Percentiles rank a stretch among this genome's conserved stretches.
Evolutionary conservation across 1,139 yeast species (phyloP).

Genomic region (Nakaseomyces kungkrabaensis): DNA sequence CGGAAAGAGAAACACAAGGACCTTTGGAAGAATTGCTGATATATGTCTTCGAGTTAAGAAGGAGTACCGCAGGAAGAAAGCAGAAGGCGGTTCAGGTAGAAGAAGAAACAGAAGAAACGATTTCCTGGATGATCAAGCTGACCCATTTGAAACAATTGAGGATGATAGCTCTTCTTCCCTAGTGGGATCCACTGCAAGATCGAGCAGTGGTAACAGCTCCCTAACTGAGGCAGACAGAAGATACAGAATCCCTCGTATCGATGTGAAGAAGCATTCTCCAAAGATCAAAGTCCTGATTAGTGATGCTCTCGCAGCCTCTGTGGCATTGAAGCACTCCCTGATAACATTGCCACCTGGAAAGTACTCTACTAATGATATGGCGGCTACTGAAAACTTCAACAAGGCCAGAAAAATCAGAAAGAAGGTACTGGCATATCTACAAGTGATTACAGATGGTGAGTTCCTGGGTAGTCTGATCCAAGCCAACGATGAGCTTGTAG

Average conservation of each 20-base stretch:
- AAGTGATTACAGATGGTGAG: conserved; percentile 69
- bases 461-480: conserved; percentile 74
- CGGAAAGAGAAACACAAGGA: conserved; percentile 1
- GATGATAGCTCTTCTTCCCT: conserved; percentile 3
- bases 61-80: neutral
- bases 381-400: conserved; percentile 53
- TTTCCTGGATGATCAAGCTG: conserved; percentile 42
- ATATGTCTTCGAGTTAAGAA: conserved; percentile 1
- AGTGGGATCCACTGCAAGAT: neutral
- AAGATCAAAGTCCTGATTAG: conserved; percentile 61
- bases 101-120: conserved; percentile 17
- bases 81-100: neutral
- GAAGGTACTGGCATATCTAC: conserved; percentile 69
- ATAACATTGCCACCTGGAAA: conserved; percentile 44
- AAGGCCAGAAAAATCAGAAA: conserved; percentile 70
- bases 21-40: conserved; percentile 3
- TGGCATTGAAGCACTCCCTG: conserved; percentile 59
- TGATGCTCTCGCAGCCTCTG: conserved; percentile 65
- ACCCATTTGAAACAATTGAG: conserved; percentile 25
- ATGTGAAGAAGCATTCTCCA: conserved; percentile 64
- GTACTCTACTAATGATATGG: conserved; percentile 52
- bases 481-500: conserved; percentile 83
- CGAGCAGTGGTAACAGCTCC: conserved; percentile 1
- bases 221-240: conserved; percentile 32
- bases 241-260: conserved; percentile 57